Conservation (phyloP, 108 stramenopile species). For the Fragilaria radians region DNA sequence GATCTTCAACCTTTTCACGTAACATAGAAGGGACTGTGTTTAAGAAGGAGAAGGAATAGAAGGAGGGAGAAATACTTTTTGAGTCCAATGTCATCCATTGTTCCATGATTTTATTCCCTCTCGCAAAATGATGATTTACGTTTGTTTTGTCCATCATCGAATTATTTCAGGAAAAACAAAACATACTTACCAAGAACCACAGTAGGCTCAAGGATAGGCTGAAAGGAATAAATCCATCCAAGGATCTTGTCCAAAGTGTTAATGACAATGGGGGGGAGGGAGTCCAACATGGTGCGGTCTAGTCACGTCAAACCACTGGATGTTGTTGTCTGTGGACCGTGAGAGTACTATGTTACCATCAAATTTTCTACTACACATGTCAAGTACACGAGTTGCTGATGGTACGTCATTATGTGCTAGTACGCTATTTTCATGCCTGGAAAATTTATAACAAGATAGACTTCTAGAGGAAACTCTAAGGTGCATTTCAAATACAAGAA, state of each 20-base stretch:
- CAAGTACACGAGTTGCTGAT: too few relatives aligned
- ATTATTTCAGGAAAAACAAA: background rate
- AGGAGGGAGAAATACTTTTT: background rate
- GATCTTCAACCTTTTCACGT: constrained; percentile 38
- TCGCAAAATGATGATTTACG: background rate
- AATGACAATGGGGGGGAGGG: constrained; percentile 5
- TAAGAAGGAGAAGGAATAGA: constrained; percentile 1
- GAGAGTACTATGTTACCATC: too few relatives aligned
- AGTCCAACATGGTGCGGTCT: too few relatives aligned
- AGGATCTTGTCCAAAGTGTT: constrained; percentile 42
- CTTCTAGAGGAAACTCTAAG: too few relatives aligned
- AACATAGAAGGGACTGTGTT: constrained; percentile 68
- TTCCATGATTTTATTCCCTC: constrained; percentile 2
- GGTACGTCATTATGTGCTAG: too few relatives aligned
- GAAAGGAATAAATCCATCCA: constrained; percentile 65
- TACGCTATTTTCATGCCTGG: too few relatives aligned
- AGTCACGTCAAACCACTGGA: too few relatives aligned
- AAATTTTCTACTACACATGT: too few relatives aligned
- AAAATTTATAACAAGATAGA: too few relatives aligned
- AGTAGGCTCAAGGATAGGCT: constrained; percentile 59
- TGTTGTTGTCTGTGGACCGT: too few relatives aligned
- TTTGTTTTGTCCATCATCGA: background rate
- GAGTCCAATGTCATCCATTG: background rate
- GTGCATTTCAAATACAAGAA: too few relatives aligned
- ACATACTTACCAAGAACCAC: constrained; percentile 75